A percentile compares a stretch with the other conserved stretches of the same genome.
These are phyloP conservation scores for Castanea sativa DNA, from an alignment of 306 rosid species.

Conservation along the genomic window DNA sequence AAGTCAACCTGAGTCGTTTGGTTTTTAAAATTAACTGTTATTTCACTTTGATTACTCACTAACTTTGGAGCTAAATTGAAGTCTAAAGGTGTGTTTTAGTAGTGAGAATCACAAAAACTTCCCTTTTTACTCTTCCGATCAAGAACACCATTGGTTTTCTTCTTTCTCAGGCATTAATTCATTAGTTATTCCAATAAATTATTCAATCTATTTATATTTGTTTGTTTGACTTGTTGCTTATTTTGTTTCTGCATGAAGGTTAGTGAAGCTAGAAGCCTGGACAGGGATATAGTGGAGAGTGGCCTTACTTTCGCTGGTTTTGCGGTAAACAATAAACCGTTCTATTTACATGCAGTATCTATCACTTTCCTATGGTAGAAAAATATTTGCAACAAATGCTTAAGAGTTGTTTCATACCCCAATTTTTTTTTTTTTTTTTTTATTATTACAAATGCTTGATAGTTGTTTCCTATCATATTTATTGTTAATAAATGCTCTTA, in stretches of 20 bases:
- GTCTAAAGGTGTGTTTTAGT: background rate
- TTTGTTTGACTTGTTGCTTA: constrained; percentile 21
- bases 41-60: background rate
- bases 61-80: background rate
- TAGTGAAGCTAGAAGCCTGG: constrained; percentile 99
- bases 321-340: constrained; percentile 59
- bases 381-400: background rate
- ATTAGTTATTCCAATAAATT: background rate
- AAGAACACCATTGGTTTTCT: background rate
- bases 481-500: constrained; percentile 19
- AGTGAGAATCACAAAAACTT: background rate
- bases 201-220: background rate
- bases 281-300: constrained; percentile 90
- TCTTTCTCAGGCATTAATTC: background rate
- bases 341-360: background rate
- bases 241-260: constrained; percentile 61
- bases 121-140: background rate
- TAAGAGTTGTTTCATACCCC: background rate
- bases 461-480: constrained; percentile 13
- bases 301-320: constrained; percentile 89
- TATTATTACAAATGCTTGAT: background rate
- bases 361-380: background rate
- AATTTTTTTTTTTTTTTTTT: too few species aligned
- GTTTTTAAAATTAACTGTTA: background rate
- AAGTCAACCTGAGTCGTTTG: background rate